Evolutionary conservation across 2,329 filamentous ascomycete genomes (phyloP).

Genomic region (Aspergillus flavus): DNA sequence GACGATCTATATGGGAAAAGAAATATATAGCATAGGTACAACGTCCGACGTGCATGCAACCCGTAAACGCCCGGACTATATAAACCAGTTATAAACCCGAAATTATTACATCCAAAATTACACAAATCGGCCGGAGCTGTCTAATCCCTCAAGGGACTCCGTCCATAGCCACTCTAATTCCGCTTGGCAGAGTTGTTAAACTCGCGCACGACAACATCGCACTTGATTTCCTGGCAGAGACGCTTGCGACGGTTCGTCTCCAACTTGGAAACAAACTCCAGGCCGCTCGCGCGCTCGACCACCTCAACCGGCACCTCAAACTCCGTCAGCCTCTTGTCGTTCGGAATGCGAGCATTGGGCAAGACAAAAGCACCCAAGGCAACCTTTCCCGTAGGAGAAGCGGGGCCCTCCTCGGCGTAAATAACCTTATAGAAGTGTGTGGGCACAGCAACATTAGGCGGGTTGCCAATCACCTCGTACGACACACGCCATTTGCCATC

Average conservation of each 20-base stretch:
- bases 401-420: constrained; percentile 80
- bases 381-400: constrained; percentile 66
- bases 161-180: constrained; percentile 10
- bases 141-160: background rate
- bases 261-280: constrained; percentile 86
- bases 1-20: constrained; percentile 3
- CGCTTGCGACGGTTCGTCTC: constrained; percentile 72
- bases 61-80: constrained; percentile 28
- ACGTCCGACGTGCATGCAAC: constrained; percentile 12
- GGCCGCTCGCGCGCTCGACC: constrained; percentile 85
- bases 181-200: constrained; percentile 63
- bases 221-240: constrained; percentile 84
- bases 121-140: background rate
- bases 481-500: constrained; percentile 95
- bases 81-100: constrained; percentile 28
- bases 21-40: constrained; percentile 6
- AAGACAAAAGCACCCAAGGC: constrained; percentile 92
- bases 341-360: constrained; percentile 86
- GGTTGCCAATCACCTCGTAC: constrained; percentile 93
- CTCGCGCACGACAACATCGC: constrained; percentile 80
- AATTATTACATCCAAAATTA: constrained; percentile 14
- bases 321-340: constrained; percentile 81
- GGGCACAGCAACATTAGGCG: constrained; percentile 91
- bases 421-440: constrained; percentile 99
- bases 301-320: constrained; percentile 95